Base-by-base conservation (phyloP, 1,284 basidiomycete genomes). In the Xerocomus amazonicus region DNA sequence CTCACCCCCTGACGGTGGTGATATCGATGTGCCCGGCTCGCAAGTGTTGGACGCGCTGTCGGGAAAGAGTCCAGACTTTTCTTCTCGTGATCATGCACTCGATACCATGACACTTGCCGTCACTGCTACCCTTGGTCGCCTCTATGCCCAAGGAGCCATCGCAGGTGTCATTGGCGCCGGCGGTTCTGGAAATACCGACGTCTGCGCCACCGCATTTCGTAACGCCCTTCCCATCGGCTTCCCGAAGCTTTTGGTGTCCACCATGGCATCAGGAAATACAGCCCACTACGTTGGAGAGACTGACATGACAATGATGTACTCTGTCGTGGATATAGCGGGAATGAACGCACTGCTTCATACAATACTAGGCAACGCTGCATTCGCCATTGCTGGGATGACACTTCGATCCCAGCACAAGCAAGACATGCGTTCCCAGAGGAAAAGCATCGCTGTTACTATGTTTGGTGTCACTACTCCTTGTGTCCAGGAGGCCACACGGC, bases 251-350 rank as follows among this genome's bases (percentile, higher is more conserved):
- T 28, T 66, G 40, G 53, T 65, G 17, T 63, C 64, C 13, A 67
- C 63, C 16, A 68, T 67, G 61, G 51, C 63, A 1, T 65, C 66
- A 2, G 63, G 65, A 35, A 40, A 62, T 34, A 49, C 46, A 0
- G 46, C 45, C 8, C 50, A 53, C 43, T 63, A 68, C 16, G 60
- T 67, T 10, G 66, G 62, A 13, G 65, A 56, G 51, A 64, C 64
- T 1, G 62, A 65, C 52, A 52, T 56, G 42, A 58, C 62, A 9
- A 62, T 65, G 63, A 62, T 66, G 62, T 54, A 60, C 51, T 67
- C 56, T 9, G 60, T 65, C 29, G 62, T 57, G 26, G 64, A 68
- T 16, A 41, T 66, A 6, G 53, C 64, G 7, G 52, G 65, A 31
- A 67, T 62, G 60, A 65, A 68, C 16, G n/a, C 43, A 3, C 35